These are phyloP conservation scores for Ustilago loliicola DNA, from an alignment of 1,284 basidiomycete species.

Conservation along the genomic window DNA sequence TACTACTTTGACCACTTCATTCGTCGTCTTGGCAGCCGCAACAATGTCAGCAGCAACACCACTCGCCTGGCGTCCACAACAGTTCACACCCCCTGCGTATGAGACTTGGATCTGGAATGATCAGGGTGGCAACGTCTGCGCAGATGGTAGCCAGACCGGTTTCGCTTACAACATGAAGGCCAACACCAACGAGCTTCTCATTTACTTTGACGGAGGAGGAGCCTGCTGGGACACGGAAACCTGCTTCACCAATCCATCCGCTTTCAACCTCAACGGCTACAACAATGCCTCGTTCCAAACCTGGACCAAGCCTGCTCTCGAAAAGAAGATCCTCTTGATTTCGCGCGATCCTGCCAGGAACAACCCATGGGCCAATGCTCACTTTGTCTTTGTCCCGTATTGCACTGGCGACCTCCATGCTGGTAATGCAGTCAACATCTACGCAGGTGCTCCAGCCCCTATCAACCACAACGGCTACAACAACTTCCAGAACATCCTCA, in stretches of 20 bases:
- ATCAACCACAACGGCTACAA: constrained; percentile 37
- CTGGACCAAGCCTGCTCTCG: background rate
- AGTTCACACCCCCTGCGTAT: constrained; percentile 19
- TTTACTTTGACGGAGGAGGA: constrained; percentile 37
- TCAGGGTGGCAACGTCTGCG: constrained; percentile 23
- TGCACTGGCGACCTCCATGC: constrained; percentile 40
- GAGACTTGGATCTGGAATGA: constrained; percentile 37
- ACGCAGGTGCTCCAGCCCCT: constrained; percentile 21
- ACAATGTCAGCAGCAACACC: constrained; percentile 5
- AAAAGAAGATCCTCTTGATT: constrained; percentile 22
- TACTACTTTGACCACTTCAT: background rate
- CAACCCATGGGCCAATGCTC: constrained; percentile 28
- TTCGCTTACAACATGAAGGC: constrained; percentile 32
- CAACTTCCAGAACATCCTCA: constrained; percentile 35
- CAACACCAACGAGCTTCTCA: constrained; percentile 28
- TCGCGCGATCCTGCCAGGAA: constrained; percentile 27
- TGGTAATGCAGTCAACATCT: constrained; percentile 26
- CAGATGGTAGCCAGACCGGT: constrained; percentile 35
- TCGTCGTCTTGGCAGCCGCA: constrained; percentile 7
- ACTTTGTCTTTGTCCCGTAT: constrained; percentile 38
- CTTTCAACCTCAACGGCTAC: constrained; percentile 30
- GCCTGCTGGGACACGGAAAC: constrained; percentile 31
- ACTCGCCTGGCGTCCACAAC: background rate
- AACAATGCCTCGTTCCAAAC: constrained; percentile 18
- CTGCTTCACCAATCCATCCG: constrained; percentile 25